Evolutionary conservation across 2,329 filamentous ascomycete species (phyloP), one percentile per base, ranked within the genome.

Genomic region (Trichoderma koningiopsis): DNA sequence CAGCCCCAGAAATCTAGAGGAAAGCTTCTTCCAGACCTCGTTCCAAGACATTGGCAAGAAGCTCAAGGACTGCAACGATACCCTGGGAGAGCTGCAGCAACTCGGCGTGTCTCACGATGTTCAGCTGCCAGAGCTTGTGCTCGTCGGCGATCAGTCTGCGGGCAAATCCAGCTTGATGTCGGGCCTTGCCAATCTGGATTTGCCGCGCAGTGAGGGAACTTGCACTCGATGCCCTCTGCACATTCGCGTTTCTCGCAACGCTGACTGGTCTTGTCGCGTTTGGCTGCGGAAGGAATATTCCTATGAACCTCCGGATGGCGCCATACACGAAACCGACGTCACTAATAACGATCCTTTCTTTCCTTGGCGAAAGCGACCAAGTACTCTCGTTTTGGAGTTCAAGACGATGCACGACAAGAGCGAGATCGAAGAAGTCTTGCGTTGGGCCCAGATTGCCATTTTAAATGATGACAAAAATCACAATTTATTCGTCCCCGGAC

Each of bases 211-310:
- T 22, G 86, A 87, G 4, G 91, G 90, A 0, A 92, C 91, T 0
- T 97, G 94, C 75, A 97, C 94, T 0, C 82, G 91, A 0, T 96
- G 92, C 69, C 93, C 93, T 0, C 85, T 96, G 0, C 91, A 94
- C 67, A 96, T 97, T 62, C 90, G 91, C 0, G 84, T 93, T 0
- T 90, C 87, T 2, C 80, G 81, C 19, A 82, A 81, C 0, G 80
- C 83, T 0, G 81, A 85, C 0, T 96, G 92, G 90, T 87, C 83
- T 0, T 96, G 92, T 65, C 83, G 84, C 0, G 85, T 97, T 0
- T 88, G 84, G 0, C 78, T 97, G 0, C 86, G 90, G 4, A 84
- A 86, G 8, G 87, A 88, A n/a, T 95, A 91, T 73, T 78, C 79
- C 0, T 92, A 87, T 56, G 75, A 83, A 16, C 83, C 82, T 0